phyloP scores from a whole-genome alignment of 2,329 filamentous ascomycete species.

The Claviceps humidiphila region DNA sequence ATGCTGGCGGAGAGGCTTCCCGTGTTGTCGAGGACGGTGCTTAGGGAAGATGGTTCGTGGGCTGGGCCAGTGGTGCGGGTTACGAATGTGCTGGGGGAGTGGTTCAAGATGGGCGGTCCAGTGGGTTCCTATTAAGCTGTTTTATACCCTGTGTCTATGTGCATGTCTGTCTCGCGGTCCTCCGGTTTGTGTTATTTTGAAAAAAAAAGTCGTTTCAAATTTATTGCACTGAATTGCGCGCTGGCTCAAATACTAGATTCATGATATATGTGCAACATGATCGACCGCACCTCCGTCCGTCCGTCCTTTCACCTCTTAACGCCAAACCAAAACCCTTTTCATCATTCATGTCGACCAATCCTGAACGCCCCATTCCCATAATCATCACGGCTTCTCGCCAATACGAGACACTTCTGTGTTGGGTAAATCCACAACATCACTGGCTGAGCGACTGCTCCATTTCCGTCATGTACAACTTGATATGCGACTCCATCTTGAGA shows the following conservation, averaged over 20 bases:
- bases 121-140: too few relatives aligned
- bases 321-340: slow-evolving; percentile 13
- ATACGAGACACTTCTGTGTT: not conserved
- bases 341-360: not conserved
- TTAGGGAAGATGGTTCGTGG: slow-evolving; percentile 35
- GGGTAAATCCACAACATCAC: slow-evolving; percentile 4
- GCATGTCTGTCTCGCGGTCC: not conserved
- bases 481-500: slow-evolving; percentile 92
- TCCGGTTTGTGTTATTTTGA: too few relatives aligned
- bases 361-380: not conserved
- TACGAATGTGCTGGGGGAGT: slow-evolving; percentile 43
- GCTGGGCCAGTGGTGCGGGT: slow-evolving; percentile 41
- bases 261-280: not conserved
- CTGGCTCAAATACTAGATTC: not conserved
- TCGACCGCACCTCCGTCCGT: too few relatives aligned
- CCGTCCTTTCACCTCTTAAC: slow-evolving; percentile 15
- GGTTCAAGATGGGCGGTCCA: slow-evolving; percentile 35
- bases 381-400: not conserved
- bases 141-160: too few relatives aligned
- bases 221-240: too few relatives aligned
- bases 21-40: slow-evolving; percentile 44
- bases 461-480: slow-evolving; percentile 94
- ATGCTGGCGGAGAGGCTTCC: slow-evolving; percentile 42
- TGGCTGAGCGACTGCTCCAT: slow-evolving; percentile 74
- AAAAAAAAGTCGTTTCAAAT: too few relatives aligned